Conservation (phyloP, 2,329 filamentous ascomycete species). For the Venturia aucupariae region DNA sequence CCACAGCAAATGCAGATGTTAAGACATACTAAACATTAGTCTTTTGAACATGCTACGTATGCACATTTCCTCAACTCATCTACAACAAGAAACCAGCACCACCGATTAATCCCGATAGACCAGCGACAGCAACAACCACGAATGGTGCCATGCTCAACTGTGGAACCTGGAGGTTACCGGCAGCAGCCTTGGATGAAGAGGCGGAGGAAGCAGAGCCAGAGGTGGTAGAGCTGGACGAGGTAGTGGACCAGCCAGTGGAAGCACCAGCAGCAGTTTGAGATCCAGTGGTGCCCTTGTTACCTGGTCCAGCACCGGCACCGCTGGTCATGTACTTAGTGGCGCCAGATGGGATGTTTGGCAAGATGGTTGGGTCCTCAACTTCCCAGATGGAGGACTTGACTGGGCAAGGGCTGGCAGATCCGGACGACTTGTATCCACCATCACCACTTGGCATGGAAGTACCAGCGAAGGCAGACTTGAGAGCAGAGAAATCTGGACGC, state of each 20-base stretch:
- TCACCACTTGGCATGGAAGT: slow-evolving; percentile 45
- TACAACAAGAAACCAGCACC: slow-evolving; percentile 19
- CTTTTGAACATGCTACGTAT: neutral
- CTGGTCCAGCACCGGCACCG: slow-evolving; percentile 48
- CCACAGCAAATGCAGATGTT: neutral
- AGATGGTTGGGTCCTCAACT: slow-evolving; percentile 38
- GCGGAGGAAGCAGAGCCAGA: slow-evolving; percentile 21
- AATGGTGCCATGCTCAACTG: slow-evolving; percentile 42
- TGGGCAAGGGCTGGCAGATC: slow-evolving; percentile 46
- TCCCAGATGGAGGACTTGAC: slow-evolving; percentile 46
- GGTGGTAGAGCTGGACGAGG: slow-evolving; percentile 37
- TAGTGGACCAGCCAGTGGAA: slow-evolving; percentile 32
- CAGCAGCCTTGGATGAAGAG: slow-evolving; percentile 30
- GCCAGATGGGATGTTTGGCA: slow-evolving; percentile 48
- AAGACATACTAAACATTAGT: slow-evolving; percentile 9
- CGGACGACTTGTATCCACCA: slow-evolving; percentile 50
- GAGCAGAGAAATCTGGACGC: slow-evolving; percentile 51
- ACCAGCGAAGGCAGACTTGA: slow-evolving; percentile 42
- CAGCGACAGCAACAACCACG: slow-evolving; percentile 42
- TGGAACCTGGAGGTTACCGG: slow-evolving; percentile 34
- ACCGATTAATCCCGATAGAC: slow-evolving; percentile 45
- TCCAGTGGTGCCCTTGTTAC: slow-evolving; percentile 43
- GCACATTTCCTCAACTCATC: neutral
- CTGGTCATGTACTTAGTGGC: slow-evolving; percentile 48
- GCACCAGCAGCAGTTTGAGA: slow-evolving; percentile 46